Evolutionary conservation across 2,329 filamentous ascomycete species (phyloP).

Genomic region (Colletotrichum cereale): DNA sequence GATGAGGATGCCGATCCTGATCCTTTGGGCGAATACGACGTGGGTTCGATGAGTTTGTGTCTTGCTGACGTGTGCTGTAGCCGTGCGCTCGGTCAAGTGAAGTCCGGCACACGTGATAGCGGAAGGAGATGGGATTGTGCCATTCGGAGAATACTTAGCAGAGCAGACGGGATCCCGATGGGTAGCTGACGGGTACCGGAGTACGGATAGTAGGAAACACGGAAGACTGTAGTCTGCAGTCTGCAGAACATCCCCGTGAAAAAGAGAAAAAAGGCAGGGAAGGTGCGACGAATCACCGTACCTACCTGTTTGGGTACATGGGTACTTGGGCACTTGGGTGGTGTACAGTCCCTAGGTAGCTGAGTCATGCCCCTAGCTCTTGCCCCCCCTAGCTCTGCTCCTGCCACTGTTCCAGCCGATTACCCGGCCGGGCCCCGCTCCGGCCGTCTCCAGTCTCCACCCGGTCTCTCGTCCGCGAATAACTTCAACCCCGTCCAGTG

Average conservation of each 20-base stretch:
- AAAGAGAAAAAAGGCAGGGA: no score
- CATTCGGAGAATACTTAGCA: neutral
- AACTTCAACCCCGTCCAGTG: constrained; percentile 25
- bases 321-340: no score
- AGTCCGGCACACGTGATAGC: constrained; percentile 5
- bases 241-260: no score
- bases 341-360: neutral
- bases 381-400: neutral
- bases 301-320: no score
- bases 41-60: neutral
- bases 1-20: neutral
- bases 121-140: neutral
- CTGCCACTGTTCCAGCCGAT: neutral
- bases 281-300: no score
- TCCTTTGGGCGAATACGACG: neutral
- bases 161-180: neutral
- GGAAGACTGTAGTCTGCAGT: no score
- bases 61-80: neutral
- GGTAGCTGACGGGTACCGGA: neutral
- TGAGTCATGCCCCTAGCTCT: no score
- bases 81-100: constrained; percentile 29
- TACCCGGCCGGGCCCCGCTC: constrained; percentile 2
- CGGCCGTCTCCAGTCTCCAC: neutral
- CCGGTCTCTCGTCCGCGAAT: constrained; percentile 17
- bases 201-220: neutral